Evolutionary conservation across 495 filamentous ascomycete species (phyloP).

Genomic region (Sabuloglossum arenarium): DNA sequence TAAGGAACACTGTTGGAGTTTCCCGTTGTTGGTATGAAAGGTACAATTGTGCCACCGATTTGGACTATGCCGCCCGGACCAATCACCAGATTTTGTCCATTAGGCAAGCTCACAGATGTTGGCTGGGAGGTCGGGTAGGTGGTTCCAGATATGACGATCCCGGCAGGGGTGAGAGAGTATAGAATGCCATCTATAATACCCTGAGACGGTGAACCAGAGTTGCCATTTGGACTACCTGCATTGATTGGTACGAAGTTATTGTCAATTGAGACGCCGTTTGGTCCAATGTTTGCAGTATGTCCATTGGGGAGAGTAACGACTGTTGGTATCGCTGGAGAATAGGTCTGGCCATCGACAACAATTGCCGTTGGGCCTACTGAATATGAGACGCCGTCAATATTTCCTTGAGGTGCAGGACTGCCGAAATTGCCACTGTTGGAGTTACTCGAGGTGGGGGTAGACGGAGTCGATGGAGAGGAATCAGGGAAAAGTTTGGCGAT

Average conservation of each 20-base stretch:
- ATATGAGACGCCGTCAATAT: background rate
- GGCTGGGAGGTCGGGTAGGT: background rate
- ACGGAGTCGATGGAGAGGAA: background rate
- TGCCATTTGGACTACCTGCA: background rate
- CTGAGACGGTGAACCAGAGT: background rate
- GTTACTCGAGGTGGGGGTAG: background rate
- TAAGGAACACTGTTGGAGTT: background rate
- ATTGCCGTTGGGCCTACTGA: background rate
- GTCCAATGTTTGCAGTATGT: background rate
- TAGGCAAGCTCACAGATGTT: background rate
- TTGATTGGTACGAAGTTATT: background rate
- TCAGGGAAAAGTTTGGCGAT: background rate
- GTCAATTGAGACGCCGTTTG: background rate
- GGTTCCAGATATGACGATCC: background rate
- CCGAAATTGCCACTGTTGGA: background rate
- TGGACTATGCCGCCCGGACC: background rate
- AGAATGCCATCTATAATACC: background rate
- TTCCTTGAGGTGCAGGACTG: background rate
- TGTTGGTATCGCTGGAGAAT: background rate
- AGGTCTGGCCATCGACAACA: background rate
- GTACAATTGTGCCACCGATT: background rate
- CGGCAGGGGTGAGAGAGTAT: background rate
- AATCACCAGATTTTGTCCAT: background rate
- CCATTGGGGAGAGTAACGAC: background rate
- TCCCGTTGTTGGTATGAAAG: background rate